Base-by-base conservation (phyloP, 163 green algal genomes). In the Volvox carteri region DNA sequence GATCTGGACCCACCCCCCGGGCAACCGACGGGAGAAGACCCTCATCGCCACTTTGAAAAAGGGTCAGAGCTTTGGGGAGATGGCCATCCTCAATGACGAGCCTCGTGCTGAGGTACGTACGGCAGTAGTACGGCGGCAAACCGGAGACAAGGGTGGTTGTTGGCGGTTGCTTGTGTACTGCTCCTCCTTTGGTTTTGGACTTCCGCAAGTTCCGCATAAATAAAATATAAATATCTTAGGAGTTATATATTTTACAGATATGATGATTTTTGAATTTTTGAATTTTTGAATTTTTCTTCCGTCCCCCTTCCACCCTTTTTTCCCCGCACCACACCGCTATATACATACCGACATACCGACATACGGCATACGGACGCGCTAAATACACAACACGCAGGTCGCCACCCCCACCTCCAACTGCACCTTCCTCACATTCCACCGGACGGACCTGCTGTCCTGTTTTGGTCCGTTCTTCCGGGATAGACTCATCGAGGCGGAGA, bases 1-100 rank as follows among this genome's bases (percentile, higher is more conserved):
- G 78, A 85, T 93, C 33, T 94, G 91, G 80, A 92, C 86, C 9
- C 89, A 93, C 58, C 90, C 89, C 2, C 88, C 87, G 28, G 86
- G 90, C 25, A 84, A 93, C 48, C 86, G 78, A 6, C 90, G 86
- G 3, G 74, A 91, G 21, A 91, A 91, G 58, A 90, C 84, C 35
- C 78, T 94, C 4, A 87, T 93, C 28, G 87, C 90, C 25, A 91
- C 58, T 18, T 87, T 95, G 12, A 94, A 93, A 58, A 94, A 94
- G 67, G 93, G 93, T 37, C 83, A 93, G 48, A 90, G 74, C 86
- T 93, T 94, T 58, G 90, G 90, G 4, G 92, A 94, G 37, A 78
- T 84, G 30, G 86, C 86, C 76, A 94, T 95, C 25, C 74, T 95
- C 33, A 93, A 93, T 74, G 83, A 90, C 25, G 92, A 94, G 79